Conservation (phyloP, 2,329 filamentous ascomycete genomes). For the Fusarium beomiforme region DNA sequence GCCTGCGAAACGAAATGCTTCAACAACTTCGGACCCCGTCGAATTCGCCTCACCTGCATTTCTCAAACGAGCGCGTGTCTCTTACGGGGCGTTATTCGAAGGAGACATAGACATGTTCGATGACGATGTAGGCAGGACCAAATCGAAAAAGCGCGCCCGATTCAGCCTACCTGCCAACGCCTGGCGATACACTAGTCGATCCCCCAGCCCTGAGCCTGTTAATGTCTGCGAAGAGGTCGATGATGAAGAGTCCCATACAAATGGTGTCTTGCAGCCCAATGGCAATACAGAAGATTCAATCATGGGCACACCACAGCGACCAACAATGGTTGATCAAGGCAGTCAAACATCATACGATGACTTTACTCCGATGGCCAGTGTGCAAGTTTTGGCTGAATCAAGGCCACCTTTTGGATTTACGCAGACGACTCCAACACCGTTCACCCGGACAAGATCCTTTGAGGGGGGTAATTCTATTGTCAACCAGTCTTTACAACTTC, state of each 20-base stretch:
- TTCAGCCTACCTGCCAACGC: slow-evolving; percentile 72
- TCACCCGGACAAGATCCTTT: slow-evolving; percentile 34
- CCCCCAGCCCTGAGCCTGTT: slow-evolving; percentile 73
- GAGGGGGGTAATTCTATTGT: slow-evolving; percentile 13
- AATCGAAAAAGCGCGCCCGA: slow-evolving; percentile 71
- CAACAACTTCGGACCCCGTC: slow-evolving; percentile 52
- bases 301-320: slow-evolving; percentile 34
- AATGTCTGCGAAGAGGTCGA: slow-evolving; percentile 39
- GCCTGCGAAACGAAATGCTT: slow-evolving; percentile 48
- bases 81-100: slow-evolving; percentile 74
- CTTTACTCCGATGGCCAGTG: slow-evolving; percentile 42
- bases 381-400: slow-evolving; percentile 45
- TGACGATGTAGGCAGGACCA: slow-evolving; percentile 58
- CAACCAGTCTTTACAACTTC: slow-evolving; percentile 20
- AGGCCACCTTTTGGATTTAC: slow-evolving; percentile 38
- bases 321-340: slow-evolving; percentile 50
- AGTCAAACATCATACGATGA: slow-evolving; percentile 48
- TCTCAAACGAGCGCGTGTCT: slow-evolving; percentile 74
- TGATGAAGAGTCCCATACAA: not conserved
- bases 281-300: slow-evolving; percentile 18
- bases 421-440: slow-evolving; percentile 37
- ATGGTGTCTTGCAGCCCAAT: not conserved
- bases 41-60: slow-evolving; percentile 85
- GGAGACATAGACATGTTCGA: slow-evolving; percentile 75
- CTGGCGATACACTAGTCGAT: slow-evolving; percentile 80